phyloP scores from a whole-genome alignment of 2,329 filamentous ascomycete species.

The Byssoonygena ceratinophila region DNA sequence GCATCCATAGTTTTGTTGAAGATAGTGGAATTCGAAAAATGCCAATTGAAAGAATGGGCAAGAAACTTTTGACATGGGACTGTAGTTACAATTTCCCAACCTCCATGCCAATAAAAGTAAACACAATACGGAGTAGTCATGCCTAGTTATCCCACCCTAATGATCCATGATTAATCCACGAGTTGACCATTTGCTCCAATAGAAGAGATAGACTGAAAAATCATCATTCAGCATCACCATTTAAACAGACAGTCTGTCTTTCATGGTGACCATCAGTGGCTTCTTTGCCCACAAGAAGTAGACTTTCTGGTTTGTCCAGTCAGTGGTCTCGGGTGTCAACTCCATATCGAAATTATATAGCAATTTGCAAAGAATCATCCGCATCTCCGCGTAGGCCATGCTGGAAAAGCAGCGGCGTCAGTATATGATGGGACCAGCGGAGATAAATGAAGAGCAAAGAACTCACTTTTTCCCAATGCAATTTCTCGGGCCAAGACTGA shows the following conservation, averaged over 20 bases:
- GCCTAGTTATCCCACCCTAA: no score
- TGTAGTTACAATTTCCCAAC: no score
- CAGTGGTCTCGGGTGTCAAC: constrained; percentile 13
- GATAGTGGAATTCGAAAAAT: no score
- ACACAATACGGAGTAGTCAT: no score
- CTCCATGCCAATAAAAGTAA: no score
- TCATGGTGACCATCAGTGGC: not conserved
- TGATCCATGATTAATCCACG: no score
- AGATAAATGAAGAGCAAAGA: not conserved
- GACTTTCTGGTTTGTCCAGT: constrained; percentile 6
- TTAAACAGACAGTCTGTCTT: not conserved
- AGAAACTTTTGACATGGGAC: no score
- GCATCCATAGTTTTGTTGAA: no score
- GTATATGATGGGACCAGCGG: not conserved
- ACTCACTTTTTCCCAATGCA: constrained; percentile 16
- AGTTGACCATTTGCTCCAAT: no score
- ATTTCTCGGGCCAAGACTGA: constrained; percentile 16
- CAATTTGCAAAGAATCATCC: constrained; percentile 18
- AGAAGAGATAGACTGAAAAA: no score
- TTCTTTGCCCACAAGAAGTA: constrained; percentile 1
- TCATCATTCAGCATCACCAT: not conserved
- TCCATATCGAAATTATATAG: constrained; percentile 22
- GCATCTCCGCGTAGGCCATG: constrained; percentile 20
- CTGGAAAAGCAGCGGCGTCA: not conserved
- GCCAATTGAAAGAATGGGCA: no score